Evolutionary conservation across 2,329 filamentous ascomycete species (phyloP), one percentile per base, ranked within the genome.

Genomic region (Aspergillus intermedius): DNA sequence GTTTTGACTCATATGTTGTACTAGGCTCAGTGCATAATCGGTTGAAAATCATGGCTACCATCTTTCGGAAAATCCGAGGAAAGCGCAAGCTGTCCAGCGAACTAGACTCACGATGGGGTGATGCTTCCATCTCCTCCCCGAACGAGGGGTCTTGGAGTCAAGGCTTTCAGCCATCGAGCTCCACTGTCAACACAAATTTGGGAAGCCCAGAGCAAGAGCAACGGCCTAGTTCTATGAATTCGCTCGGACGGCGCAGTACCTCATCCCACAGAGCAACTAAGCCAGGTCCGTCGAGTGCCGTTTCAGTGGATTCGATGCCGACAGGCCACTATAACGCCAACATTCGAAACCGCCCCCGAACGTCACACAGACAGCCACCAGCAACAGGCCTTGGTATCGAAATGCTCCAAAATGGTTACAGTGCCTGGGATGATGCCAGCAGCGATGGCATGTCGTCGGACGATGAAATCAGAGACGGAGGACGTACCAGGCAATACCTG

Each of bases 61-160:
- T 67, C 32, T 57, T 67, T 42, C 59, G 59, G 37, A 67, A 60
- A 51, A 55, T 68, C 45, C 57, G 65, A 45, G 56, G 57, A 49
- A 68, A 66, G 53, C 63, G 62, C 44, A 61, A 60, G 52, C 52
- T 69, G 5, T 66, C 66, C 3, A 66, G 66, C 1, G 61, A 67
- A 28, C 51, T 72, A 34, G 63, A 72, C 54, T 58, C 65, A 25
- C 65, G 68, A 53, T 72, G 67, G 64, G 70, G 70, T 3, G 70
- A 72, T 54, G 55, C 60, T 34, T 55, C 65, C 13, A 72, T 72
- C 53, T 68, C 64, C 21, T 65, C 65, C 55, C 70, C 70, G 19
- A 70, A 60, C 35, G 57, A 64, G 35, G 69, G 69, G 21, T 71
- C 69, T n/a, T 72, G 70, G 70, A 72, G 63, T 45, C 63, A 70